Evolutionary conservation across 306 rosid species (phyloP), one percentile per base, ranked within the genome.

Genomic region (Notholithocarpus densiflorus): DNA sequence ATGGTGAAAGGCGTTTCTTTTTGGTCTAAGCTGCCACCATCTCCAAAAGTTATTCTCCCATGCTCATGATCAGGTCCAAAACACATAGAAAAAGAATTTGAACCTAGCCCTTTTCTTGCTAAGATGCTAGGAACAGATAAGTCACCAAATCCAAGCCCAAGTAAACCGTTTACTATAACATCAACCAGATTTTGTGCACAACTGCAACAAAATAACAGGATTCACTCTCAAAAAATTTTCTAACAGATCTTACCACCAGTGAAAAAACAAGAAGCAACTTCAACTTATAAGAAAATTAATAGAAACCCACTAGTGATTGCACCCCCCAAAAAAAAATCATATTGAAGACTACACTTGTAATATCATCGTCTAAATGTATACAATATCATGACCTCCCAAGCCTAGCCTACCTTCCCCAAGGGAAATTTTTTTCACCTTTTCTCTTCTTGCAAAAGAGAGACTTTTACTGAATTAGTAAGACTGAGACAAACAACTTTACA

Each of bases 31-130:
- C 88, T 89, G 73, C 92, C 92, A 80, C 74, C 82, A 77, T 91
- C 94, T 59, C 99, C 99, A 82, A 96, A 96, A 12, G 85, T 83
- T 82, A 96, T 93, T 86, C 98, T 90, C 78, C 99, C 99, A 40
- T 17, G 0, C 32, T 91, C 94, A 77, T 91, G 86, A 56, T 37
- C 45, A 37, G 6, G 0, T 64, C 93, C 93, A 73, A 96, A 96
- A 87, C 99, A 93, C 98, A 96, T 90, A 52, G 98, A 93, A 82
- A 96, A 94, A 3, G 97, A 91, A 87, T 94, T 82, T 34, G 90
- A 80, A 56, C 82, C 85, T 53, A 87, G 70, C n/a, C 92, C 95
- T 32, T 83, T 66, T 24, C 71, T 82, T 24, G 95, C 95, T 83
- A 92, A 89, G 82, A 88, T 82, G 86, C 92, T 94, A 59, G 98